Percentiles rank a stretch among this genome's conserved stretches.
Evolutionary conservation across 1,284 basidiomycete species (phyloP).

Genomic region (Apiotrichum siamense): DNA sequence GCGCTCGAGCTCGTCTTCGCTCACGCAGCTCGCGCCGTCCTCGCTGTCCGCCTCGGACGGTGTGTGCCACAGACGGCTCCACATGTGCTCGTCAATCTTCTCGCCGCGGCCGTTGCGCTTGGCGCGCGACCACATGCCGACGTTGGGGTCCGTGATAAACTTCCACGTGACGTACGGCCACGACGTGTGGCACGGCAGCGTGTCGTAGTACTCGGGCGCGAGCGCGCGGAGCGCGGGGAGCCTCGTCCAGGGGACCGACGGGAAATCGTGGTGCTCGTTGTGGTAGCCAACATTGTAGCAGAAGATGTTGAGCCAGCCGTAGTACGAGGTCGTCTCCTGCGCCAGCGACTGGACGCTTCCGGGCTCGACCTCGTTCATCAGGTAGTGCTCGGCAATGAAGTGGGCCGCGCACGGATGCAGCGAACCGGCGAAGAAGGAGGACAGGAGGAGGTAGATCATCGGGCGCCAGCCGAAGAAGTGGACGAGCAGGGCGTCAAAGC

Average conservation of each 20-base stretch:
- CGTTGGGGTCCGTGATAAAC: slow-evolving; percentile 83
- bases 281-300: slow-evolving; percentile 99
- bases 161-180: slow-evolving; percentile 93
- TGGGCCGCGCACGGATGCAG: slow-evolving; percentile 93
- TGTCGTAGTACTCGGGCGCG: slow-evolving; percentile 90
- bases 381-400: slow-evolving; percentile 94
- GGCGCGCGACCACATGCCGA: slow-evolving; percentile 58
- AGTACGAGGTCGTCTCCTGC: slow-evolving; percentile 97
- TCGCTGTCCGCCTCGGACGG: slow-evolving; percentile 3
- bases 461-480: slow-evolving; percentile 59
- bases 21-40: slow-evolving; percentile 7
- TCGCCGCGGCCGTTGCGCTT: slow-evolving; percentile 46
- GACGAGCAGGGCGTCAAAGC: slow-evolving; percentile 67
- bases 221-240: slow-evolving; percentile 73
- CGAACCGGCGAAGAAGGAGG: slow-evolving; percentile 90
- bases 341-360: slow-evolving; percentile 30
- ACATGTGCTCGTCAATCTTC: slow-evolving; percentile 35
- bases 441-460: slow-evolving; percentile 75
- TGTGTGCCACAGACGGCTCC: slow-evolving; percentile 21
- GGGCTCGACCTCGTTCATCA: slow-evolving; percentile 59
- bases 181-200: slow-evolving; percentile 73
- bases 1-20: slow-evolving; percentile 14
- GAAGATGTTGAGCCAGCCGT: slow-evolving; percentile 81
- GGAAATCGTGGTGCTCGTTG: slow-evolving; percentile 99
- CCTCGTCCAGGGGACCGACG: slow-evolving; percentile 91